Conservation (phyloP, 1,139 yeast species). For the Debaryomyces psychrophilus region DNA sequence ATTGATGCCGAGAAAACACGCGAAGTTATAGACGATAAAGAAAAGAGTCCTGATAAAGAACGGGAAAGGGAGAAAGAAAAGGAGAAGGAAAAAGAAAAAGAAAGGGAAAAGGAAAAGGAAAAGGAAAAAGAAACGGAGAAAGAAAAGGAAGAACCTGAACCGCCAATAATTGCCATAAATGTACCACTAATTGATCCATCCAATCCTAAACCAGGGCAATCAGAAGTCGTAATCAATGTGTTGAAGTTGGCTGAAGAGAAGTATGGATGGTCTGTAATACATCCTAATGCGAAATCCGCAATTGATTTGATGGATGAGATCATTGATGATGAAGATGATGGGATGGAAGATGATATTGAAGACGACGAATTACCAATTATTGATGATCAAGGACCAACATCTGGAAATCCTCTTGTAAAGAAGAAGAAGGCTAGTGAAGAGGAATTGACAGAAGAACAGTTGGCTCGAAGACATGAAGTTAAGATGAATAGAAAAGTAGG, state of each 20-base stretch:
- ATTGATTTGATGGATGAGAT: conserved; percentile 65
- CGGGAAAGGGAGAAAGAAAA: conserved; percentile 18
- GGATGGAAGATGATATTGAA: conserved; percentile 60
- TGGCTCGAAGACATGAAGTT: conserved; percentile 45
- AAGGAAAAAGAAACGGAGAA: conserved; percentile 27
- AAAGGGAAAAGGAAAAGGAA: conserved; percentile 28
- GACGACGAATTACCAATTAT: conserved; percentile 37
- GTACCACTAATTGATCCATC: conserved; percentile 57
- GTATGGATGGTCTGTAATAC: conserved; percentile 77
- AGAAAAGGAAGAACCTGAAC: conserved; percentile 31
- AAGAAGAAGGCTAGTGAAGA: conserved; percentile 42
- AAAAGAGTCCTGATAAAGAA: conserved; percentile 13
- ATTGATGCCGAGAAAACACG: not conserved
- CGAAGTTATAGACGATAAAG: conserved; percentile 11
- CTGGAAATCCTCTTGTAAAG: conserved; percentile 28
- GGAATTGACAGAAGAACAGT: conserved; percentile 50
- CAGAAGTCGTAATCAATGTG: conserved; percentile 79
- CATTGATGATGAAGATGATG: conserved; percentile 63
- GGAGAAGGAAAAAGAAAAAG: conserved; percentile 19
- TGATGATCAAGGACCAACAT: conserved; percentile 28
- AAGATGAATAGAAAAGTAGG: conserved; percentile 73
- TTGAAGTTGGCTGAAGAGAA: conserved; percentile 80
- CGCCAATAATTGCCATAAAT: conserved; percentile 60
- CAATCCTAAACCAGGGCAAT: conserved; percentile 61
- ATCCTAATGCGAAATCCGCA: conserved; percentile 66